phyloP scores from a whole-genome alignment of 164 flowering plant genomes.

The Vitis amurensis region DNA sequence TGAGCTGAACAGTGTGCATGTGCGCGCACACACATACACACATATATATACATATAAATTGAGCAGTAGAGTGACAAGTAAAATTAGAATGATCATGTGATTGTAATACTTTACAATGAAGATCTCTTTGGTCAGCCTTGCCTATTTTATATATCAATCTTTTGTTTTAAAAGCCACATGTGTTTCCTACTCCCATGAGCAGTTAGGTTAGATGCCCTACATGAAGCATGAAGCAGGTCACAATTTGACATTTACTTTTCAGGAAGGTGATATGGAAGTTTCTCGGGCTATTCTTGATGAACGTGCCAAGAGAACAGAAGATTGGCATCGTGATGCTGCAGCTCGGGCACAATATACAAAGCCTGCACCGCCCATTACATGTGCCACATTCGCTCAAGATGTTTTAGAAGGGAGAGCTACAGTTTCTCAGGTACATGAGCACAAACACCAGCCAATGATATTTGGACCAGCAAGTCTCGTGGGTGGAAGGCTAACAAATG shows the following conservation, averaged over 20 bases:
- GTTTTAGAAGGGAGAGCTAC: conserved; percentile 92
- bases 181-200: too few relatives aligned
- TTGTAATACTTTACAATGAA: too few relatives aligned
- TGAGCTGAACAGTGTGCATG: too few relatives aligned
- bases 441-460: conserved; percentile 80
- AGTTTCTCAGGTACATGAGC: conserved; percentile 75
- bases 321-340: conserved; percentile 86
- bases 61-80: too few relatives aligned
- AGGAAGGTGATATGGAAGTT: conserved; percentile 72
- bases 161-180: too few relatives aligned
- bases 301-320: conserved; percentile 73
- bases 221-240: too few relatives aligned
- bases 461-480: conserved; percentile 95
- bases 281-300: conserved; percentile 70
- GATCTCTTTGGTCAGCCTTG: too few relatives aligned
- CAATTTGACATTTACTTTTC: conserved; percentile 1
- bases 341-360: conserved; percentile 52
- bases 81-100: too few relatives aligned
- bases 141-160: too few relatives aligned
- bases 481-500: conserved; percentile 60
- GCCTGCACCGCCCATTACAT: conserved; percentile 89
- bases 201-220: too few relatives aligned
- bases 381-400: conserved; percentile 99
- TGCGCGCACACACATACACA: too few relatives aligned
- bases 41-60: too few relatives aligned